These are phyloP conservation scores for Ilex aquifolium DNA, from an alignment of 257 asterid species.

Conservation along the genomic window DNA sequence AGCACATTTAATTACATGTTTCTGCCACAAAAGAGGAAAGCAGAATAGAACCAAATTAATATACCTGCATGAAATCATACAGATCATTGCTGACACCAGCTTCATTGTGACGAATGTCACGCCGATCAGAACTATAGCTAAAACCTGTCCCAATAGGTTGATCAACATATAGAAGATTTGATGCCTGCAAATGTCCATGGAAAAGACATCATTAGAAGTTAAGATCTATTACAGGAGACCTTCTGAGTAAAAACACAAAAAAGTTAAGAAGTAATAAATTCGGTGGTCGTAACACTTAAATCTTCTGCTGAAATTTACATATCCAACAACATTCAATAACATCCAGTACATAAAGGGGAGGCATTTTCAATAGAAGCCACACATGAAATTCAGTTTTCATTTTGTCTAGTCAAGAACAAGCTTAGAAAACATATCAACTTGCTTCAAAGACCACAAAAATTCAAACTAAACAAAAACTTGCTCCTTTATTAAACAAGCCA, in stretches of 20 bases:
- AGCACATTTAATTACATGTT: too few relatives aligned
- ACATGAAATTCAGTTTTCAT: not conserved
- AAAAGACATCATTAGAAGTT: not conserved
- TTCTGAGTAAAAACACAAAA: slow-evolving; percentile 5
- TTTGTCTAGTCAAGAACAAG: too few relatives aligned
- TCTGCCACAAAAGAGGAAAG: too few relatives aligned
- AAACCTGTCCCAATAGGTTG: slow-evolving; percentile 99
- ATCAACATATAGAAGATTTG: slow-evolving; percentile 87
- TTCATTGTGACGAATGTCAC: slow-evolving; percentile 83
- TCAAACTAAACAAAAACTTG: too few relatives aligned
- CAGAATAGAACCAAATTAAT: slow-evolving; percentile 10
- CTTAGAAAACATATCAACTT: too few relatives aligned
- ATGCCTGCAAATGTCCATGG: slow-evolving; percentile 46
- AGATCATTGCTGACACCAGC: slow-evolving; percentile 85
- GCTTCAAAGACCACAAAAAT: too few relatives aligned
- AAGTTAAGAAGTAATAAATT: too few relatives aligned
- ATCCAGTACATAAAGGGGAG: not conserved
- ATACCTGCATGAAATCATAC: slow-evolving; percentile 89
- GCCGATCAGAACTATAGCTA: slow-evolving; percentile 77
- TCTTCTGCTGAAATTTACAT: too few relatives aligned
- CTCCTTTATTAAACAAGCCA: too few relatives aligned
- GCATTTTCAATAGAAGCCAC: not conserved
- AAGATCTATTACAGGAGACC: not conserved
- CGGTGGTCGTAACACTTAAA: too few relatives aligned
- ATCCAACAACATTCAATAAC: too few relatives aligned